These are phyloP conservation scores for Aspergillus quadricinctus DNA, from an alignment of 2,329 filamentous ascomycete species.

Conservation along the genomic window DNA sequence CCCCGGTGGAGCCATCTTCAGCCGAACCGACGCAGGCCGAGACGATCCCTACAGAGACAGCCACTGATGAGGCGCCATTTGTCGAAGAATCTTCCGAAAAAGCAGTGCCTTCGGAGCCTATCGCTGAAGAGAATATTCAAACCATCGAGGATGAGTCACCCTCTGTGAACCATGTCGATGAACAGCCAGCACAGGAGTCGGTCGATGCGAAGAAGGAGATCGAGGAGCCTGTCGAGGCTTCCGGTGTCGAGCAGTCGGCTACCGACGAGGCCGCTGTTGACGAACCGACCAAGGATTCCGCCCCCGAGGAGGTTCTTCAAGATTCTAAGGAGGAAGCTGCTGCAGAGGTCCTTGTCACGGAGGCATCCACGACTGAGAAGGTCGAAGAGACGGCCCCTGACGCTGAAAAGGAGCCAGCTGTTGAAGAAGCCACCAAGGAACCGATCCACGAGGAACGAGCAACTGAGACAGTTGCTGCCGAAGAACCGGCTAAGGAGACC, in stretches of 20 bases:
- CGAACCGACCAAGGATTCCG: slow-evolving; percentile 6
- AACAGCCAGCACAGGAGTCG: slow-evolving; percentile 1
- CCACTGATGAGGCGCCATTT: not conserved
- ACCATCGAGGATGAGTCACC: slow-evolving; percentile 1
- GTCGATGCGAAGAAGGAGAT: slow-evolving; percentile 1
- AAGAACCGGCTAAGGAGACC: slow-evolving; percentile 2
- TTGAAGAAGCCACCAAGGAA: not conserved
- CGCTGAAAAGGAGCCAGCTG: slow-evolving; percentile 1
- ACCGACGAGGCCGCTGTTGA: slow-evolving; percentile 5
- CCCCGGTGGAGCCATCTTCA: not conserved
- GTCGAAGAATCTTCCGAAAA: not conserved
- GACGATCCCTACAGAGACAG: not conserved
- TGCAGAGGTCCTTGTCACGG: not conserved
- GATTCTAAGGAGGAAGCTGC: slow-evolving; percentile 4
- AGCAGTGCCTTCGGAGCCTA: not conserved
- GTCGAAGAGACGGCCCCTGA: slow-evolving; percentile 1
- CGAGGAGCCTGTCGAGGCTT: slow-evolving; percentile 4
- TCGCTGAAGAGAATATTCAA: slow-evolving; percentile 3
- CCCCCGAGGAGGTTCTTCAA: slow-evolving; percentile 1
- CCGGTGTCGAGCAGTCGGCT: slow-evolving; percentile 3
- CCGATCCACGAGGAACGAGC: slow-evolving; percentile 3
- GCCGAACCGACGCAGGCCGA: not conserved
- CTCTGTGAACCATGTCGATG: slow-evolving; percentile 1
- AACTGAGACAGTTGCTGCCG: slow-evolving; percentile 8
- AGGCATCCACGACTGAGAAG: slow-evolving; percentile 5